A percentile compares a stretch with the other conserved stretches of the same genome.
phyloP scores from a whole-genome alignment of 495 filamentous ascomycete species.

The Neurospora sublineolata region DNA sequence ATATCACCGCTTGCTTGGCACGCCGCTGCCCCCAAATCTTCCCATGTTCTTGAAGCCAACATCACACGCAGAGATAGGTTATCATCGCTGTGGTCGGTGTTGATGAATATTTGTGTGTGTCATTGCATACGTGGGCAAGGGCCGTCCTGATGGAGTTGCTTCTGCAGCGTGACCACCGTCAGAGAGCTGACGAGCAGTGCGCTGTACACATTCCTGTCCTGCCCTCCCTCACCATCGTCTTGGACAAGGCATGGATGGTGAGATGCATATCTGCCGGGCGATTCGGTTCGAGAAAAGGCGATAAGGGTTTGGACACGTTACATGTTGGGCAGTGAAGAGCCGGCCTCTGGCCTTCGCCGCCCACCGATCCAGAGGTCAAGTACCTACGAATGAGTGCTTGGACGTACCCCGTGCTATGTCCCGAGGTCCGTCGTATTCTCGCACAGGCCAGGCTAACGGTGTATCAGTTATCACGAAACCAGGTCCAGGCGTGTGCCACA shows the following conservation, averaged over 20 bases:
- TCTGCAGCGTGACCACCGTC: background rate
- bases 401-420: background rate
- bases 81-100: background rate
- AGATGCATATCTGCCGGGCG: background rate
- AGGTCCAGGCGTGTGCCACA: background rate
- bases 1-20: background rate
- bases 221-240: background rate
- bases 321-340: background rate
- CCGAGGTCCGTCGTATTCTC: background rate
- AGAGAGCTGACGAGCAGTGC: background rate
- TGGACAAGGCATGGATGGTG: background rate
- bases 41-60: background rate
- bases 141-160: background rate
- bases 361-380: background rate
- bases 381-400: background rate
- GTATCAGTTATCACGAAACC: background rate
- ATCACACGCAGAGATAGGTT: background rate
- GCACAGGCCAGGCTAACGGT: background rate
- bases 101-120: background rate
- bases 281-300: background rate
- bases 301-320: background rate
- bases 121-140: background rate
- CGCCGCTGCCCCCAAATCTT: background rate
- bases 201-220: background rate
- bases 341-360: background rate